These are phyloP conservation scores for Trichoderma semiorbis DNA, from an alignment of 2,329 filamentous ascomycete genomes.

Conservation along the genomic window DNA sequence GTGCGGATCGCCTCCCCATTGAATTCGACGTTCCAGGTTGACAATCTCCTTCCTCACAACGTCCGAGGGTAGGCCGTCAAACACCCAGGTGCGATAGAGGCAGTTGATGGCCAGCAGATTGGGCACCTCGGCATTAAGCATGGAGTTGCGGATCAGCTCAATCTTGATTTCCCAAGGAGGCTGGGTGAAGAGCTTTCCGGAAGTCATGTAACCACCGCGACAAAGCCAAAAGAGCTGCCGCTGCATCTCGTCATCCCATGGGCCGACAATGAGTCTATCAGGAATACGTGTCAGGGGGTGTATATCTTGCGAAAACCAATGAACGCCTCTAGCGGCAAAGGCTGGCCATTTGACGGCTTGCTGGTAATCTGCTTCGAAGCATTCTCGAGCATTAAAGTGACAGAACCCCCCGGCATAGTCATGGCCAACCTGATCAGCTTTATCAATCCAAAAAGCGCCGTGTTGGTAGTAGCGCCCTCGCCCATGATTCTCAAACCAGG, in stretches of 20 bases:
- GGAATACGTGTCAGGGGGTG: constrained; percentile 41
- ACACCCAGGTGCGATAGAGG: constrained; percentile 30
- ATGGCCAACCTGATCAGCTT: constrained; percentile 18
- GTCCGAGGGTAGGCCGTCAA: constrained; percentile 30
- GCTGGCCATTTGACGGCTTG: constrained; percentile 26
- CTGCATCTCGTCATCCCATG: constrained; percentile 39
- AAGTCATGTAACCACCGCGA: constrained; percentile 36
- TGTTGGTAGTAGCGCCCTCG: constrained; percentile 35
- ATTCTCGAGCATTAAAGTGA: constrained; percentile 33
- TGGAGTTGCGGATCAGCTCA: constrained; percentile 36
- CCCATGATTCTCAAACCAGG: constrained; percentile 42
- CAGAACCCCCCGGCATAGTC: constrained; percentile 25
- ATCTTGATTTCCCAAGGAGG: constrained; percentile 41
- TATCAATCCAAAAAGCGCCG: constrained; percentile 24
- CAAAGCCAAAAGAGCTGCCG: constrained; percentile 46
- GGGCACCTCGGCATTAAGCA: constrained; percentile 29
- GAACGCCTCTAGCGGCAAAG: constrained; percentile 20
- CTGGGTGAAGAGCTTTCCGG: constrained; percentile 26
- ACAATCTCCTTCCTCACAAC: constrained; percentile 26
- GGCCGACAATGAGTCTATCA: constrained; percentile 38
- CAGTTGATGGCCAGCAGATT: constrained; percentile 31
- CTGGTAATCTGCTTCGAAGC: constrained; percentile 38
- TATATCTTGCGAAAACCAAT: constrained; percentile 34
- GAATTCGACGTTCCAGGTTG: constrained; percentile 28
- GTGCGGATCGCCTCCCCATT: constrained; percentile 31